phyloP scores from a whole-genome alignment of 2,329 filamentous ascomycete genomes.

The Simplicillium sp. region DNA sequence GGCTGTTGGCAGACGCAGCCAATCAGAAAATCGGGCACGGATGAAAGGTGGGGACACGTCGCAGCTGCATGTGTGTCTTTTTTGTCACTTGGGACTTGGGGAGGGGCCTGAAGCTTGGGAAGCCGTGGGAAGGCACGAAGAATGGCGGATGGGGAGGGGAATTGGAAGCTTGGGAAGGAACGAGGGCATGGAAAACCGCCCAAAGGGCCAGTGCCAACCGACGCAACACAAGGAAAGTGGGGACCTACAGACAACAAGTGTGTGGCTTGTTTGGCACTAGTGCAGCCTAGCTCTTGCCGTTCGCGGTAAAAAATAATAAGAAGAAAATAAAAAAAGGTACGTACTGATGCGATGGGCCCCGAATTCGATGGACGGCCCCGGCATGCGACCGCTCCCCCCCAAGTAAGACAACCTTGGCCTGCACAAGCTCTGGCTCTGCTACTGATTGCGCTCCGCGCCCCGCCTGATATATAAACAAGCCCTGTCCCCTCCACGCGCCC shows the following conservation, averaged over 20 bases:
- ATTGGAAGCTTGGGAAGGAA: no score
- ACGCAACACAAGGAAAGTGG: background rate
- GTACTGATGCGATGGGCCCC: no score
- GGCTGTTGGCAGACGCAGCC: slow-evolving; percentile 8
- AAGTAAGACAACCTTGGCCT: background rate
- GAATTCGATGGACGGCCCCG: background rate
- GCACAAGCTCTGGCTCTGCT: slow-evolving; percentile 13
- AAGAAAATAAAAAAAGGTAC: no score
- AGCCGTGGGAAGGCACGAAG: background rate
- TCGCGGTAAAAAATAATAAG: background rate
- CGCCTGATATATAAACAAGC: slow-evolving; percentile 54
- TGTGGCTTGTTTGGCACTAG: no score
- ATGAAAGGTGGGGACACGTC: slow-evolving; percentile 9
- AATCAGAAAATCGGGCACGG: slow-evolving; percentile 29
- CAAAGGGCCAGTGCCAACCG: background rate
- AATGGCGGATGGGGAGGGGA: no score
- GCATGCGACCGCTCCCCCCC: background rate
- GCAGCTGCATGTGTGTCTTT: no score
- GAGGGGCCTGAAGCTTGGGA: background rate
- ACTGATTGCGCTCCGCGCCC: slow-evolving; percentile 48
- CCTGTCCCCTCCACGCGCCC: slow-evolving; percentile 43
- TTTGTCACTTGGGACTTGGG: background rate
- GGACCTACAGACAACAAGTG: background rate
- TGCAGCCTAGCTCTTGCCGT: background rate
- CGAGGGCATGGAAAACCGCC: no score